phyloP scores from a whole-genome alignment of 2,329 filamentous ascomycete species.

The Lizonia empirigonia region DNA sequence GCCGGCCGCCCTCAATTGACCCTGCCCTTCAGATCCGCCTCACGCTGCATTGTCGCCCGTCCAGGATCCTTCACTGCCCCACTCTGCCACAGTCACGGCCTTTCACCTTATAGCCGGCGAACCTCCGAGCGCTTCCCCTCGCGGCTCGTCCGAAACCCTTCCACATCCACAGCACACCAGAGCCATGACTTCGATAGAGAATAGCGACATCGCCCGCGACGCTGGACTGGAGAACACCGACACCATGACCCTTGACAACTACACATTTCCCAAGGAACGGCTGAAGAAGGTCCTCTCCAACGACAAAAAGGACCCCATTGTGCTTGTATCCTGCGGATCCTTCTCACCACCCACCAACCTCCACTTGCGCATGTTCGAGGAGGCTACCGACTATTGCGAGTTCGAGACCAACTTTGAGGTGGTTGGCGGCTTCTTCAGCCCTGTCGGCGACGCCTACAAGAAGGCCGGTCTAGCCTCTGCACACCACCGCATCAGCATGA shows the following conservation, averaged over 20 bases:
- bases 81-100: conserved; percentile 5
- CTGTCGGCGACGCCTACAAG: conserved; percentile 77
- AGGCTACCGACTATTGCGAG: conserved; percentile 79
- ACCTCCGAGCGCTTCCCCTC: conserved; percentile 15
- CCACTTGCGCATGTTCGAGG: conserved; percentile 85
- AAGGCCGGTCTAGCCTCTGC: conserved; percentile 79
- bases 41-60: conserved; percentile 9
- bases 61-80: conserved; percentile 5
- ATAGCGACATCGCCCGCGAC: conserved; percentile 28
- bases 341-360: conserved; percentile 79
- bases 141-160: conserved; percentile 11
- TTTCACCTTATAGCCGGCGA: conserved; percentile 13
- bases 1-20: conserved; percentile 24
- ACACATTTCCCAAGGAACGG: conserved; percentile 66
- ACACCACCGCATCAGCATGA: conserved; percentile 81
- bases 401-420: conserved; percentile 77
- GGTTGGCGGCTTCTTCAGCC: conserved; percentile 81
- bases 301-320: conserved; percentile 64
- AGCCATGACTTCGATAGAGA: conserved; percentile 33
- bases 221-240: conserved; percentile 34
- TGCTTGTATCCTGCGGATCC: conserved; percentile 71
- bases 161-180: conserved; percentile 5
- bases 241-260: conserved; percentile 53
- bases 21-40: conserved; percentile 13
- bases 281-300: conserved; percentile 63